Evolutionary conservation across 192 early-diverging fungal genomes (phyloP).

Genomic region (Coemansia sp.): DNA sequence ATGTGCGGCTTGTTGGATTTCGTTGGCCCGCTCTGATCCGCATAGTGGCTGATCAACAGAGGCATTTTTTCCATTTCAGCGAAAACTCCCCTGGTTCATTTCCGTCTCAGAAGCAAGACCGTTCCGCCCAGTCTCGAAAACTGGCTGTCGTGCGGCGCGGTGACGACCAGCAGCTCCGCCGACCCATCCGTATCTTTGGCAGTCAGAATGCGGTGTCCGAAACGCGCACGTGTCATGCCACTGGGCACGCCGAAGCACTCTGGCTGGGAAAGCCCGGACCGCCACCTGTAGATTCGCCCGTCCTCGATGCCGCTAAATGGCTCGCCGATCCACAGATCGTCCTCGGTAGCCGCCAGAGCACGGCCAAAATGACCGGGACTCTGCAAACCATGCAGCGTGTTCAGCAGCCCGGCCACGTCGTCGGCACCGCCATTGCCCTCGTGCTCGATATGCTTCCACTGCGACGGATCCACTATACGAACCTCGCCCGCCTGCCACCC

Average conservation of each 20-base stretch:
- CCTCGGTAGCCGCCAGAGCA: constrained; percentile 23
- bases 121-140: constrained; percentile 41
- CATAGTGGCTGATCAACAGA: neutral
- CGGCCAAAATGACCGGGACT: constrained; percentile 55
- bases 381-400: constrained; percentile 35
- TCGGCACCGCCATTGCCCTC: neutral
- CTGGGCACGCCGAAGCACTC: constrained; percentile 25
- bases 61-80: neutral
- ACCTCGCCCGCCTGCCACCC: constrained; percentile 56
- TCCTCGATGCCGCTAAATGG: constrained; percentile 43
- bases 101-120: constrained; percentile 17
- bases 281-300: constrained; percentile 44
- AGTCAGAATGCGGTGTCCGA: constrained; percentile 26
- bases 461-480: constrained; percentile 40
- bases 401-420: constrained; percentile 22
- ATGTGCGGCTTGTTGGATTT: too few species aligned
- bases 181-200: neutral
- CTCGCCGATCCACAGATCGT: constrained; percentile 54
- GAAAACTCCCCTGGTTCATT: neutral
- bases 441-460: constrained; percentile 13
- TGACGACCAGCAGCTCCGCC: constrained; percentile 25
- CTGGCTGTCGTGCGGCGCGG: constrained; percentile 48
- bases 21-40: neutral
- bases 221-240: constrained; percentile 19
- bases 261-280: constrained; percentile 8